These are phyloP conservation scores for Rhododendron williamsianum DNA, from an alignment of 148 eudicot species.

Conservation along the genomic window DNA sequence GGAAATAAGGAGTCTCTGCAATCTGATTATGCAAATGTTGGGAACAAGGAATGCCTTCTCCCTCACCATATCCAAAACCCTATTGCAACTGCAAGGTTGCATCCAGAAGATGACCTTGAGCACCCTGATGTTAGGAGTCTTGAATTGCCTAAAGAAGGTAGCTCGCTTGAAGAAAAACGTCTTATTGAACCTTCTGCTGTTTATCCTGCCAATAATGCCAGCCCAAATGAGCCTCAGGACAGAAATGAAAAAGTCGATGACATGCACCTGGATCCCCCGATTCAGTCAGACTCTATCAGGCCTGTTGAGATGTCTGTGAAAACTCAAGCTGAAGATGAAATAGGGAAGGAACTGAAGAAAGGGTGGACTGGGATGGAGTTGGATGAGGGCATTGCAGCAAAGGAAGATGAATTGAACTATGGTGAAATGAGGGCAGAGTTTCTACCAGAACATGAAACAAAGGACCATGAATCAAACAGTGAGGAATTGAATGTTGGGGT, in stretches of 20 bases:
- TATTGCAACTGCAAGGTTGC: not conserved
- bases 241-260: not conserved
- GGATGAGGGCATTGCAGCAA: not conserved
- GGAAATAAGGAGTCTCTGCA: constrained; percentile 1
- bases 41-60: constrained; percentile 1
- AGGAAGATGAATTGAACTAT: not conserved
- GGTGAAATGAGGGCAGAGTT: constrained; percentile 1
- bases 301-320: not conserved
- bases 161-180: not conserved
- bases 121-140: not conserved
- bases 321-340: constrained; percentile 2
- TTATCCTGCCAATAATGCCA: not conserved
- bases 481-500: constrained; percentile 1
- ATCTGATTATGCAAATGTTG: not conserved
- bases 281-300: not conserved
- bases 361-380: constrained; percentile 6
- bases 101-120: not conserved
- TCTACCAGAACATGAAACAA: not conserved
- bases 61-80: constrained; percentile 5
- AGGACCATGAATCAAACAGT: not conserved
- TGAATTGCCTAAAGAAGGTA: not conserved
- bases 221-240: not conserved
- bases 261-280: not conserved
- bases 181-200: not conserved
- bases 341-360: constrained; percentile 1